Base-by-base conservation (phyloP, 495 filamentous ascomycete genomes). In the Penicillium steckii region DNA sequence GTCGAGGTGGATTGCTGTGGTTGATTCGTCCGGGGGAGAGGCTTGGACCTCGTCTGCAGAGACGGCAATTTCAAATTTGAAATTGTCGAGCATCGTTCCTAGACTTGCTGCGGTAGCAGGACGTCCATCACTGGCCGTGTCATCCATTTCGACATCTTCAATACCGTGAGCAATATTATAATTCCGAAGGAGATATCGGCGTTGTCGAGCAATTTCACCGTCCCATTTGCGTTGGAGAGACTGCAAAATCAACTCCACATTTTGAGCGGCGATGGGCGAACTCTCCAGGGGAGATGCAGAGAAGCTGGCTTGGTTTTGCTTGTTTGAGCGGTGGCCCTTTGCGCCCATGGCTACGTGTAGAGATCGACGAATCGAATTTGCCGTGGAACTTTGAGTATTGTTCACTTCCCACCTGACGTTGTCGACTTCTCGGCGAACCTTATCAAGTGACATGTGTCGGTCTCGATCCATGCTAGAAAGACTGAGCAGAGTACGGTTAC, bases 391-490 rank as follows among this genome's bases (percentile, higher is more conserved):
- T 38, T 72, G 64, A 3, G 62, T 46, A 13, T 51, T 50, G 26
- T 44, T 63, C 33, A 57, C 66, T 48, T 66, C 76, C 56, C 73
- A 70, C 35, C 75, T 74, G n/a, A 80, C 69, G 52, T 71, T 80
- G 46, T 76, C 72, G 33, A 86, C 77, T 49, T 83, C 81, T 19
- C 76, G 70, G 38, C 80, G 83, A 27, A 90, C 77, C 25, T 78
- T 80, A 43, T 83, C 81, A 42, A 90, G 76, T 0, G 87, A 84
- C 48, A 77, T 70, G 13, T 70, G 64, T 37, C 85, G 78, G 49
- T 88, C 85, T 33, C 76, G 72, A 27, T 80, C 78, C 85, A 91
- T 88, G 12, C 62, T 68, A 8, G 88, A 85, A 13, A 92, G 74
- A 47, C 80, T 83, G 18, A 88, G 57, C 3, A 92, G 62, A 1